phyloP scores from a whole-genome alignment of 208 protist genomes.

The Strigomonas galati region DNA sequence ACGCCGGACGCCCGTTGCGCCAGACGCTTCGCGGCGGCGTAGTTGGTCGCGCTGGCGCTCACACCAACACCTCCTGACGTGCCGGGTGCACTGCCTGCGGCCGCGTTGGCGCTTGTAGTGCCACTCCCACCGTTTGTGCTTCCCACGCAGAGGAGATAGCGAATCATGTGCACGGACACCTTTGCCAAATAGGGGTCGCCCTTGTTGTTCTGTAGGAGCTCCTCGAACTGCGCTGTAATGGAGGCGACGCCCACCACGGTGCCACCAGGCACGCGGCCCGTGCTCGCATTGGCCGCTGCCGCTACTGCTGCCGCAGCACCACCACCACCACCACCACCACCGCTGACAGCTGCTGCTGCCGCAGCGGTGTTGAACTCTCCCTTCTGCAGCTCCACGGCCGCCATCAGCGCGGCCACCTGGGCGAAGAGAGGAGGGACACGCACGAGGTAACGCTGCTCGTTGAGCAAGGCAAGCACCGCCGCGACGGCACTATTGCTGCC shows the following conservation, averaged over 20 bases:
- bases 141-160: slow-evolving; percentile 33
- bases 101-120: slow-evolving; percentile 16
- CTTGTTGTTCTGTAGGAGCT: slow-evolving; percentile 33
- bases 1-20: not conserved
- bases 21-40: slow-evolving; percentile 1
- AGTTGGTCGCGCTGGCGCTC: not conserved
- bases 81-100: slow-evolving; percentile 12
- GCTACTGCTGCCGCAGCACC: not conserved
- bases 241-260: not conserved
- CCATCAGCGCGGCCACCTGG: not conserved
- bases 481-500: not conserved
- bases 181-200: slow-evolving; percentile 50
- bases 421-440: not conserved
- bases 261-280: not conserved
- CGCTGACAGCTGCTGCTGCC: not conserved
- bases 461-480: not conserved
- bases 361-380: not conserved
- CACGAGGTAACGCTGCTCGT: not conserved
- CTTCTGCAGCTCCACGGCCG: not conserved
- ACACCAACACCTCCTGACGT: slow-evolving; percentile 7
- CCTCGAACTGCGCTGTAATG: slow-evolving; percentile 17
- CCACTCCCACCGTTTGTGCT: slow-evolving; percentile 24
- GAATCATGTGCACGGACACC: slow-evolving; percentile 41
- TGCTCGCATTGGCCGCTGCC: not conserved
- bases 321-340: not conserved